Percentiles rank a stretch among this genome's conserved stretches.
Evolutionary conservation across 108 stramenopile species (phyloP).

Genomic region (Cylindrotheca closterium): DNA sequence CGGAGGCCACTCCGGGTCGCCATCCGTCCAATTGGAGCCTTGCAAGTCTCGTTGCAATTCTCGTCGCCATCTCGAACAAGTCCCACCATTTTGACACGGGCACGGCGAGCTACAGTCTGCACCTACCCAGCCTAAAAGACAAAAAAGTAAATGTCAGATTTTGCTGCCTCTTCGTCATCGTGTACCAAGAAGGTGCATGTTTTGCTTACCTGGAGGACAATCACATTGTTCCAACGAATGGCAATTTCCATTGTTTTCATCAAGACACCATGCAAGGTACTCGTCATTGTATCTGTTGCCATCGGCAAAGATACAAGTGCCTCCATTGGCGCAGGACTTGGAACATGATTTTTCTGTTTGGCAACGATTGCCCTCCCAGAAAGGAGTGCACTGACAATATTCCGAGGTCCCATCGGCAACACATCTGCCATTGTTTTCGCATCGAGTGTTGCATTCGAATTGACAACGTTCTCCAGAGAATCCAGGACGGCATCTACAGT

Average conservation of each 20-base stretch:
- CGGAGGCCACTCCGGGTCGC: not conserved
- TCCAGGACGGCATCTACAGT: too few species aligned
- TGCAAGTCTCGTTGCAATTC: too few species aligned
- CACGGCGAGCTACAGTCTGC: not conserved
- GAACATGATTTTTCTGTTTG: not conserved
- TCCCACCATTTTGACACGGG: not conserved
- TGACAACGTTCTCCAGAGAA: too few species aligned
- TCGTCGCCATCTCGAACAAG: not conserved
- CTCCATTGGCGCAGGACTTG: not conserved
- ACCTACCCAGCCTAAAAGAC: not conserved
- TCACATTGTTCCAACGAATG: not conserved
- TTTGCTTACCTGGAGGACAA: not conserved
- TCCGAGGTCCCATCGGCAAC: too few species aligned
- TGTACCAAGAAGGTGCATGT: too few species aligned
- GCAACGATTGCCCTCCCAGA: not conserved
- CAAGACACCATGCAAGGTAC: not conserved
- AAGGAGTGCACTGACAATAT: not conserved
- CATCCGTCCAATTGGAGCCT: too few species aligned
- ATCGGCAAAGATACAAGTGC: not conserved
- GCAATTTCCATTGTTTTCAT: not conserved
- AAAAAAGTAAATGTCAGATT: too few species aligned
- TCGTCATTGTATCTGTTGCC: too few species aligned
- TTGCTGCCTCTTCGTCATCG: too few species aligned
- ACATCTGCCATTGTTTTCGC: not conserved
- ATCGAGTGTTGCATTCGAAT: not conserved